Conservation (phyloP, 768 basidiomycete species). For the Coprinopsis cinerea region DNA sequence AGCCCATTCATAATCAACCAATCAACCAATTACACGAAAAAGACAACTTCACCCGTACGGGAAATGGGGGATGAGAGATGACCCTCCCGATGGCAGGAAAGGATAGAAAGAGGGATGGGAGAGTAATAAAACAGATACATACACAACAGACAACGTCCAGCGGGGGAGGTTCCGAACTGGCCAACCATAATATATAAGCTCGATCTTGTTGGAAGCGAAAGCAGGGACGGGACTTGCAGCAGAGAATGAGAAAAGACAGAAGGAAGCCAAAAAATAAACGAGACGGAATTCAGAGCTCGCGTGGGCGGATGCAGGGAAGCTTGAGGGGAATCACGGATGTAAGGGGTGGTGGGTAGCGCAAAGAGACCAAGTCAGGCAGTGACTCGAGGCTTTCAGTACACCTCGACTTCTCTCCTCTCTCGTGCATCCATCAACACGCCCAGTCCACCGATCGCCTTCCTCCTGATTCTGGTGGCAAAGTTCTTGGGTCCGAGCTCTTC, state of each 20-base stretch:
- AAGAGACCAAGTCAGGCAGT: background rate
- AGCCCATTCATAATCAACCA: background rate
- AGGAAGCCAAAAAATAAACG: background rate
- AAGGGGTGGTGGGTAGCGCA: constrained; percentile 1
- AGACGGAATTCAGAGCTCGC: too few relatives aligned
- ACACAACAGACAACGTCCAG: background rate
- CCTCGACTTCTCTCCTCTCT: constrained; percentile 72
- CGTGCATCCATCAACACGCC: constrained; percentile 76
- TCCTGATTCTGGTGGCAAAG: constrained; percentile 80
- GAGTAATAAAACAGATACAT: constrained; percentile 13
- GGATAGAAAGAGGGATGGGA: constrained; percentile 5
- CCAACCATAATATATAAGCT: constrained; percentile 19
- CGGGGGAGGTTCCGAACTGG: constrained; percentile 21
- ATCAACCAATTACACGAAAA: constrained; percentile 12
- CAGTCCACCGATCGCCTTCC: constrained; percentile 78
- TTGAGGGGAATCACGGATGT: constrained; percentile 2
- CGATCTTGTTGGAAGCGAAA: constrained; percentile 16
- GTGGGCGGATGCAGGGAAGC: too few relatives aligned
- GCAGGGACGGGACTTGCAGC: constrained; percentile 4
- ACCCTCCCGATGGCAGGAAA: constrained; percentile 14
- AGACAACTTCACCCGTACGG: constrained; percentile 2
- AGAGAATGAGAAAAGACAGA: constrained; percentile 7
- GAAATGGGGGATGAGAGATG: too few relatives aligned
- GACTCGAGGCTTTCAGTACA: constrained; percentile 40
- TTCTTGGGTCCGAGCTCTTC: constrained; percentile 87